Percentiles rank a stretch among this genome's conserved stretches.
Conservation (phyloP, 2,329 filamentous ascomycete genomes). For the Nemania sp. region DNA sequence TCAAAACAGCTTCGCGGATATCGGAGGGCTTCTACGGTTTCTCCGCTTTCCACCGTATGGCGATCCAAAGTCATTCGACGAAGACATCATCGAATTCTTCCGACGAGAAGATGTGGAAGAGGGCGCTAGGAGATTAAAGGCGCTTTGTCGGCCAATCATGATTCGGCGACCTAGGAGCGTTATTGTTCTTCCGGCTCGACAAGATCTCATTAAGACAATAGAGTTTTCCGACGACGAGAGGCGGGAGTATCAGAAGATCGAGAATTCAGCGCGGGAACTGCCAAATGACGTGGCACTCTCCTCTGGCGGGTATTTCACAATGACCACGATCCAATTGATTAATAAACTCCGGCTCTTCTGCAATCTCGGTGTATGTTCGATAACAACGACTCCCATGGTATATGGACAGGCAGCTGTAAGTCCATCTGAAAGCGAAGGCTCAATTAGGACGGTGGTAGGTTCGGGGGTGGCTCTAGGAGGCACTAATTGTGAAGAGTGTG, state of each 20-base stretch:
- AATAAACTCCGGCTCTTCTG: slow-evolving; percentile 21
- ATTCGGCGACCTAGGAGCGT: slow-evolving; percentile 14
- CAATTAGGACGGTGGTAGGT: background rate
- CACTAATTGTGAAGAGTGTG: background rate
- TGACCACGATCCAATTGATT: slow-evolving; percentile 20
- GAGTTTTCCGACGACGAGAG: slow-evolving; percentile 13
- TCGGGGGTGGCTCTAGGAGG: slow-evolving; percentile 12
- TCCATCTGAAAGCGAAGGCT: background rate
- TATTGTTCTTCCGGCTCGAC: slow-evolving; percentile 7
- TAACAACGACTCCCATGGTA: background rate
- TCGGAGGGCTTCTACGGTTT: slow-evolving; percentile 11
- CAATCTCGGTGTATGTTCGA: slow-evolving; percentile 9
- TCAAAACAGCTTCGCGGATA: slow-evolving; percentile 22
- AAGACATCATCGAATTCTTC: slow-evolving; percentile 23
- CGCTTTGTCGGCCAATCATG: slow-evolving; percentile 18
- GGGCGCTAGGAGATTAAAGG: slow-evolving; percentile 18
- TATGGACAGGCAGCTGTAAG: background rate
- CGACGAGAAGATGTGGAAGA: slow-evolving; percentile 14
- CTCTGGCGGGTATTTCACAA: background rate
- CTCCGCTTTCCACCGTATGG: slow-evolving; percentile 20
- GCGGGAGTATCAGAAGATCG: slow-evolving; percentile 21
- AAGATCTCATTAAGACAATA: slow-evolving; percentile 13
- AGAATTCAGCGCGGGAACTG: background rate
- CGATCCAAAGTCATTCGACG: slow-evolving; percentile 8
- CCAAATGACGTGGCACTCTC: background rate